Conservation (phyloP, 2,329 filamentous ascomycete species). For the Xylariaceae sp. region DNA sequence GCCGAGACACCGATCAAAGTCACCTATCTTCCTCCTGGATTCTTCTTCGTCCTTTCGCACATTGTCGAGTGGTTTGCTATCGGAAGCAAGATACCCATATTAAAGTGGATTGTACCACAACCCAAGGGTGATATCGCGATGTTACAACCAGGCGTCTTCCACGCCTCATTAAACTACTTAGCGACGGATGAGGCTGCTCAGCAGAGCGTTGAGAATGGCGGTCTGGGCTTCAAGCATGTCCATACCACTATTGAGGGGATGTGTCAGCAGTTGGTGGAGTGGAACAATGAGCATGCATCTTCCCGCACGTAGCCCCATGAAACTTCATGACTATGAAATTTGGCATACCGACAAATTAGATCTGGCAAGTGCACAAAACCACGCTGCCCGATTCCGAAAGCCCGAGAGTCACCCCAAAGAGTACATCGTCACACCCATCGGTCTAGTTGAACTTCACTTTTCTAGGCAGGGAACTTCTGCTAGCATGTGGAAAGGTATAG, state of each 20-base stretch:
- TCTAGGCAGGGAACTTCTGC: too few species aligned
- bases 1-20: conserved; percentile 43
- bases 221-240: conserved; percentile 48
- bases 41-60: conserved; percentile 47
- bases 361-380: too few species aligned
- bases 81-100: conserved; percentile 34
- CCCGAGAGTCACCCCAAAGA: too few species aligned
- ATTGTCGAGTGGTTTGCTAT: conserved; percentile 46
- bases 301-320: not conserved
- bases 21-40: conserved; percentile 42
- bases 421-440: too few species aligned
- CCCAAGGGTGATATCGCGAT: conserved; percentile 44
- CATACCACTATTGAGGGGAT: conserved; percentile 50
- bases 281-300: conserved; percentile 44
- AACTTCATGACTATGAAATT: conserved; percentile 5
- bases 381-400: too few species aligned
- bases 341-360: too few species aligned
- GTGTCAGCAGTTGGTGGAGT: conserved; percentile 47
- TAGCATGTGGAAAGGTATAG: too few species aligned
- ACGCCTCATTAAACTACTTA: conserved; percentile 44
- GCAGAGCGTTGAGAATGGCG: conserved; percentile 46
- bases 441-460: too few species aligned
- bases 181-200: conserved; percentile 47
- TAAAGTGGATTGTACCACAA: conserved; percentile 29
- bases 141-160: conserved; percentile 50